Base-by-base conservation (phyloP, 2,329 filamentous ascomycete species). In the Trichocomaceae sp. region DNA sequence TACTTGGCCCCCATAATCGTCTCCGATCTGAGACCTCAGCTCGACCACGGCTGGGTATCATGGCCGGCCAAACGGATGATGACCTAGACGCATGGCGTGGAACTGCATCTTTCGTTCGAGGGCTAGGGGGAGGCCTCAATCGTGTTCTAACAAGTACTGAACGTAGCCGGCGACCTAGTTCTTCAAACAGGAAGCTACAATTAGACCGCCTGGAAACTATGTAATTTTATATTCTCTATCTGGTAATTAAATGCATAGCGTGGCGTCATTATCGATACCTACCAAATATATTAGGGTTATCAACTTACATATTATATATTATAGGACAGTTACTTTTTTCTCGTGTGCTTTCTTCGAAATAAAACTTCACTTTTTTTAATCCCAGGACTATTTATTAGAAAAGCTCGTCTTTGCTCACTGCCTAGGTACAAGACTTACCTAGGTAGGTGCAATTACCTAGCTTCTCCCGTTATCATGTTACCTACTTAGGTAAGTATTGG, bases 41-140 rank as follows among this genome's bases (percentile, higher is more conserved):
- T 62, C 58, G 10, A 5, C 49, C 42, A 56, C 55, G 44, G 15
- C 54, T n/a, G 61, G 41, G 45, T 37, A 47, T 56, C 6, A 57
- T 56, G 46, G 58, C 57, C 33, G 63, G 61, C n/a, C 69, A 67
- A 29, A 59, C 61, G 17, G 66, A 69, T 54, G 64, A 67, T 26
- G 68, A 72, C 19, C 58, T 73, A 20, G 69, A 70, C 20, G 47
- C 61, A 12, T 72, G 67, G 69, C 66, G 67, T n/a, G 62, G 64
- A 9, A 66, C 69, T 7, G 69, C 69, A 7, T 70, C 71, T 17
- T 66, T 76, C 51, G 71, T 71, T 3, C 61, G 70, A 57, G 73
- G 73, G 1, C 64, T 75, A 15, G 72, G 73, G 12, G 72, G 69
- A 20, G 73, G 73, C 2, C 58, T 75, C 26, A 75, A 70, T 57